Conservation (phyloP, 2,329 filamentous ascomycete genomes). For the Pezicula carpinea region DNA sequence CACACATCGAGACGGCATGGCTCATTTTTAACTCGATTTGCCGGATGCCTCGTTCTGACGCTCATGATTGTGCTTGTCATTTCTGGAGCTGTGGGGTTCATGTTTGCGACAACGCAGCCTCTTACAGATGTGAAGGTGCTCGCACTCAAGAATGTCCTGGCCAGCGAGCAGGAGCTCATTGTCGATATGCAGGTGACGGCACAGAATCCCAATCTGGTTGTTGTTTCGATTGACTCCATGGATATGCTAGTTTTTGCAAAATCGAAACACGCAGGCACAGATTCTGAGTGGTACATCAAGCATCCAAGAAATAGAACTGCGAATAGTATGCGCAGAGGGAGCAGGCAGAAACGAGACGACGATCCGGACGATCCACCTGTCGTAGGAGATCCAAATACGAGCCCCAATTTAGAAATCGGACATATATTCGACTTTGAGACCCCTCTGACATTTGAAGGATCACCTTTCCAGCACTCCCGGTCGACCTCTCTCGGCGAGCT, state of each 20-base stretch:
- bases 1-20: slow-evolving; percentile 60
- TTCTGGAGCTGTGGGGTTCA: slow-evolving; percentile 80
- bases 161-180: slow-evolving; percentile 93
- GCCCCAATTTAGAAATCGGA: slow-evolving; percentile 88
- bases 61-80: slow-evolving; percentile 77
- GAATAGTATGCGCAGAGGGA: slow-evolving; percentile 29
- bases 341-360: slow-evolving; percentile 26
- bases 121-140: slow-evolving; percentile 73
- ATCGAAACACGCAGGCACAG: slow-evolving; percentile 77
- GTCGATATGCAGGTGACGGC: slow-evolving; percentile 85
- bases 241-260: slow-evolving; percentile 94
- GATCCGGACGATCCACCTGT: slow-evolving; percentile 29
- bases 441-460: slow-evolving; percentile 82
- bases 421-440: slow-evolving; percentile 84
- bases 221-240: slow-evolving; percentile 78
- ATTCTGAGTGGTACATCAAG: slow-evolving; percentile 48
- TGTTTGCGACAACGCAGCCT: slow-evolving; percentile 87
- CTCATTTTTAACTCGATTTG: slow-evolving; percentile 66
- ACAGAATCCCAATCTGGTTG: slow-evolving; percentile 88
- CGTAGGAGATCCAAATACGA: slow-evolving; percentile 58
- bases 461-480: slow-evolving; percentile 71
- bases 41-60: slow-evolving; percentile 81
- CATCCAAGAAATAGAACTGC: slow-evolving; percentile 21
- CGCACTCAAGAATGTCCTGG: slow-evolving; percentile 83
- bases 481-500: slow-evolving; percentile 78